Evolutionary conservation across 345 rosid species (phyloP).

Genomic region (Salix arbutifolia): DNA sequence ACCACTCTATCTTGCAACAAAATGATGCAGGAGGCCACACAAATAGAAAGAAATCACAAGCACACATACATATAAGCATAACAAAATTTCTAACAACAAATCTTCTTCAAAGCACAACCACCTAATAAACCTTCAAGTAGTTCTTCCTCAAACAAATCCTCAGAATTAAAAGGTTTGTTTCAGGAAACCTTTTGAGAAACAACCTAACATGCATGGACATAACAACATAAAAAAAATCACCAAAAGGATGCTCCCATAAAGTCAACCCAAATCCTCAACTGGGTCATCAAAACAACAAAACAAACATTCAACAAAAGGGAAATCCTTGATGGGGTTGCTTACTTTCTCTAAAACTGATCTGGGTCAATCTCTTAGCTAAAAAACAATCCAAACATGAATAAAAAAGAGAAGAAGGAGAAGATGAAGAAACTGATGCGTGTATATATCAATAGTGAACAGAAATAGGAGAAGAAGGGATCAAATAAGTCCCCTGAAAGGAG

Average conservation of each 20-base stretch:
- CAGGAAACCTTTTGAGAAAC: no score
- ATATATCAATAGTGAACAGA: constrained; percentile 9
- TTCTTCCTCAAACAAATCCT: not conserved
- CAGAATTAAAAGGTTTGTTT: not conserved
- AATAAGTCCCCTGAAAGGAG: constrained; percentile 28
- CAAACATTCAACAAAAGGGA: constrained; percentile 10
- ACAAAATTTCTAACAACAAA: not conserved
- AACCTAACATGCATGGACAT: not conserved
- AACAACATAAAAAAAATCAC: not conserved
- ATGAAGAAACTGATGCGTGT: constrained; percentile 2
- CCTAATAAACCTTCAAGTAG: not conserved
- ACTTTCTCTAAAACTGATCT: constrained; percentile 45
- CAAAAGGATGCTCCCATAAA: constrained; percentile 13
- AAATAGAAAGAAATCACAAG: not conserved
- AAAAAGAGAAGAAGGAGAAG: constrained; percentile 1
- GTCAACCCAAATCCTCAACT: constrained; percentile 20
- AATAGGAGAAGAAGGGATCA: constrained; percentile 23
- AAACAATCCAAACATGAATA: not conserved
- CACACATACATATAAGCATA: not conserved
- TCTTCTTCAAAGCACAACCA: not conserved
- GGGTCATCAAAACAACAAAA: constrained; percentile 15
- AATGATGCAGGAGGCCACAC: not conserved
- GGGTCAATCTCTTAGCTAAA: constrained; percentile 31
- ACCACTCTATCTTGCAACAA: not conserved
- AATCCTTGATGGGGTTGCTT: constrained; percentile 31